Evolutionary conservation across 352 stramenopile species (phyloP), one percentile per base, ranked within the genome.

Genomic region (Pythium coloratum): DNA sequence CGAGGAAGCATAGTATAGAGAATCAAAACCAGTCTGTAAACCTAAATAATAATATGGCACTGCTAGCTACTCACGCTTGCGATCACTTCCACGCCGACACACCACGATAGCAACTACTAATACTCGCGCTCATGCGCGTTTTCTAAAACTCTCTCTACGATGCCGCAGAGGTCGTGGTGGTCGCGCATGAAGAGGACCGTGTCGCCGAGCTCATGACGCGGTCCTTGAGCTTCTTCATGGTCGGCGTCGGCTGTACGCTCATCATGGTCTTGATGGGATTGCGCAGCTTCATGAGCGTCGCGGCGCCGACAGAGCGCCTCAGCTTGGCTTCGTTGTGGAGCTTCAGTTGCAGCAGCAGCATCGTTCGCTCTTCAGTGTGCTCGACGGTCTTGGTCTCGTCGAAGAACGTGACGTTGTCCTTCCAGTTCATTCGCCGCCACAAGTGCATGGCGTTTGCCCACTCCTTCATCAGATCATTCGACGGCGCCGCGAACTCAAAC

Each of bases 401-500:
- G 33, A 94, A 94, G 74, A 94, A 94, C 70, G 85, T 92, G 71
- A 94, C 85, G 64, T 94, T 87, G 57, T 94, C 85, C 65, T 91
- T 91, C 85, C 85, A 94, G 75, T 89, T 94, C 85, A 94, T 94
- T 54, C 85, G 85, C 18, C 83, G 83, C 85, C 85, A 94, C 13
- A 94, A 73, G 50, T 94, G 85, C 67, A 94, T 69, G 50, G 85
- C 77, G 69, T 94, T 94, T 61, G 85, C 85, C 85, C 85, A 94
- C 69, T 94, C 85, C 72, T 92, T 94, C 85, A 94, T 94, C 6
- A 94, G 71, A 67, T 89, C 83, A 47, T 88, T 82, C 6, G 69
- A 88, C 0, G 85, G 81, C 26, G 85, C 85, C 10, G 83, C 82
- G 50, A 94, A 91, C 60, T 94, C 85, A 2, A 85, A 81, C 58